Conservation (phyloP, 305 asterid species). For the Fraxinus paxiana region DNA sequence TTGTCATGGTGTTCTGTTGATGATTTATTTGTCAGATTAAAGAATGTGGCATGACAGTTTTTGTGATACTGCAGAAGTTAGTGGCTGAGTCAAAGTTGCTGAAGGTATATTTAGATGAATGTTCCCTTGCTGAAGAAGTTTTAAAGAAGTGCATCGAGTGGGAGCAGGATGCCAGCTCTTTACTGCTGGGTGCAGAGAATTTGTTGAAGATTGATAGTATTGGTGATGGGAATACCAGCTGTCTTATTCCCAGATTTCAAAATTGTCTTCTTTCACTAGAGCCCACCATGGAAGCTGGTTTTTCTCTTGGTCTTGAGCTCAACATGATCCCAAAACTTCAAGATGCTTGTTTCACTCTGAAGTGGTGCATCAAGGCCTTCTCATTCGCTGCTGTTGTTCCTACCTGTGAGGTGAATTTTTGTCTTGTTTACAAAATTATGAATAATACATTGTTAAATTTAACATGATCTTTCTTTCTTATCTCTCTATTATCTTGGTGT, state of each 20-base stretch:
- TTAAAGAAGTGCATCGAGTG: conserved; percentile 53
- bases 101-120: conserved; percentile 63
- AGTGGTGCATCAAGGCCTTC: conserved; percentile 68
- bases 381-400: conserved; percentile 50
- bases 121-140: conserved; percentile 46
- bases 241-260: conserved; percentile 34
- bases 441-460: conserved; percentile 13
- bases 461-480: not conserved
- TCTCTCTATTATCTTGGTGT: conserved; percentile 9
- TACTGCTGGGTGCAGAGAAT: conserved; percentile 51
- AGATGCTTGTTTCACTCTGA: conserved; percentile 60
- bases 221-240: conserved; percentile 31
- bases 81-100: conserved; percentile 63
- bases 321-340: conserved; percentile 52
- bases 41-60: conserved; percentile 21
- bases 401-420: conserved; percentile 51
- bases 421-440: conserved; percentile 4
- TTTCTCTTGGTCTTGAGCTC: conserved; percentile 60
- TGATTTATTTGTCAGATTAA: conserved; percentile 1
- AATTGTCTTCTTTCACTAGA: conserved; percentile 46
- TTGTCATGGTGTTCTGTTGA: conserved; percentile 23
- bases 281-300: conserved; percentile 46
- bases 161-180: conserved; percentile 62
- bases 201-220: conserved; percentile 38
- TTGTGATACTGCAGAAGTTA: conserved; percentile 57